These are phyloP conservation scores for Umbelopsis vinacea DNA, from an alignment of 192 early-diverging fungal genomes.

Conservation along the genomic window DNA sequence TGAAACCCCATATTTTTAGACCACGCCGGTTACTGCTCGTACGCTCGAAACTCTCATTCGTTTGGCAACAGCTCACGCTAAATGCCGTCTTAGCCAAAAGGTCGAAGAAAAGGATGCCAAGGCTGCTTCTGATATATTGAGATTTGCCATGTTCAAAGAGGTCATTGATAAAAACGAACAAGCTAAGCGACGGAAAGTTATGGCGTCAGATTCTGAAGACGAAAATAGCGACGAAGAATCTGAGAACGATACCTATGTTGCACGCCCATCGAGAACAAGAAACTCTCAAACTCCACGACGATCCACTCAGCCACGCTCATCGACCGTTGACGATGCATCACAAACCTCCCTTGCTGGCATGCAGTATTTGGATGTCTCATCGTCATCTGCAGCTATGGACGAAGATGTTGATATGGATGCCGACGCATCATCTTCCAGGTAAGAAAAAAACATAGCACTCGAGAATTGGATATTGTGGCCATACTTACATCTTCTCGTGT, in stretches of 20 bases:
- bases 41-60: constrained; percentile 98
- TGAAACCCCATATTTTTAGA: constrained; percentile 57
- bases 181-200: constrained; percentile 50
- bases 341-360: constrained; percentile 8
- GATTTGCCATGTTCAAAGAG: constrained; percentile 93
- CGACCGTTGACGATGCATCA: not conserved
- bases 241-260: constrained; percentile 14
- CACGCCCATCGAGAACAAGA: constrained; percentile 21
- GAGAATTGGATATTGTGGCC: no score
- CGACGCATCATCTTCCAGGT: constrained; percentile 23
- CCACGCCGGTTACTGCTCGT: constrained; percentile 96
- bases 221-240: constrained; percentile 42
- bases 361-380: constrained; percentile 14
- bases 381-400: constrained; percentile 24
- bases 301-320: not conserved
- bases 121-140: constrained; percentile 79
- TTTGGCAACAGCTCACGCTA: constrained; percentile 95
- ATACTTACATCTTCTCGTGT: not conserved
- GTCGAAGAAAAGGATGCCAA: constrained; percentile 89
- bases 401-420: constrained; percentile 34
- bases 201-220: constrained; percentile 47
- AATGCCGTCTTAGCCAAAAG: constrained; percentile 78
- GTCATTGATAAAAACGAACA: constrained; percentile 57
- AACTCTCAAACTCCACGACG: constrained; percentile 6
- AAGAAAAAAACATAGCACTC: not conserved